Percentiles rank a stretch among this genome's conserved stretches.
Evolutionary conservation across 345 rosid genomes (phyloP).

Genomic region (Euphorbia lathyris): DNA sequence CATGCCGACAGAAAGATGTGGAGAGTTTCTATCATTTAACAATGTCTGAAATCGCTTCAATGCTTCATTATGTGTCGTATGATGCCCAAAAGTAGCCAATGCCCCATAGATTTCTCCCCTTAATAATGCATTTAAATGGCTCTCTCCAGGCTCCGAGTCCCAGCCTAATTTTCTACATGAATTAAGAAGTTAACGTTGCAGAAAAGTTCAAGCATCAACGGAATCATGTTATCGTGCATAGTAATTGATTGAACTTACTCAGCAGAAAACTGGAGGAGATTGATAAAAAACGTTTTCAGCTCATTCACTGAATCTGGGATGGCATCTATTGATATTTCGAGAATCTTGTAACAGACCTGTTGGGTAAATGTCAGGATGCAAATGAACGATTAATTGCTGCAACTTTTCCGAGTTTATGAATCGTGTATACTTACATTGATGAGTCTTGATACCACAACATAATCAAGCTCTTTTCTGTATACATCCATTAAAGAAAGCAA

Average conservation of each 20-base stretch:
- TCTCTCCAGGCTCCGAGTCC: slow-evolving; percentile 34
- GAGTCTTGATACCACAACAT: slow-evolving; percentile 27
- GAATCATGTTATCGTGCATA: not conserved
- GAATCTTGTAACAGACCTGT: slow-evolving; percentile 30
- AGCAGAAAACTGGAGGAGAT: slow-evolving; percentile 30
- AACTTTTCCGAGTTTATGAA: not conserved
- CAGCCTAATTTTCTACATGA: slow-evolving; percentile 33
- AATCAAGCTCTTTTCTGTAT: slow-evolving; percentile 30
- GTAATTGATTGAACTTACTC: slow-evolving; percentile 22
- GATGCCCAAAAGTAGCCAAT: slow-evolving; percentile 32
- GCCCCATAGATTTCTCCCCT: slow-evolving; percentile 35
- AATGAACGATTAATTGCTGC: not conserved
- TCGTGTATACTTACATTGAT: slow-evolving; percentile 22
- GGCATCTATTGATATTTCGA: slow-evolving; percentile 29
- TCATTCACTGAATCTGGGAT: slow-evolving; percentile 27
- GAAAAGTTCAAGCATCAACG: not conserved
- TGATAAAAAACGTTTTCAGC: slow-evolving; percentile 26
- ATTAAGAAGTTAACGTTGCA: not conserved
- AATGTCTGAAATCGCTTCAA: slow-evolving; percentile 28
- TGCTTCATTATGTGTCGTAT: slow-evolving; percentile 29
- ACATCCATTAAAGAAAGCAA: slow-evolving; percentile 33
- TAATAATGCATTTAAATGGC: slow-evolving; percentile 31
- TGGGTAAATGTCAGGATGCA: not conserved
- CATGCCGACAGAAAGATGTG: slow-evolving; percentile 33
- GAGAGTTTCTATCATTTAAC: slow-evolving; percentile 23